Evolutionary conservation across 2,329 filamentous ascomycete genomes (phyloP).

Genomic region (Alternaria burnsii): DNA sequence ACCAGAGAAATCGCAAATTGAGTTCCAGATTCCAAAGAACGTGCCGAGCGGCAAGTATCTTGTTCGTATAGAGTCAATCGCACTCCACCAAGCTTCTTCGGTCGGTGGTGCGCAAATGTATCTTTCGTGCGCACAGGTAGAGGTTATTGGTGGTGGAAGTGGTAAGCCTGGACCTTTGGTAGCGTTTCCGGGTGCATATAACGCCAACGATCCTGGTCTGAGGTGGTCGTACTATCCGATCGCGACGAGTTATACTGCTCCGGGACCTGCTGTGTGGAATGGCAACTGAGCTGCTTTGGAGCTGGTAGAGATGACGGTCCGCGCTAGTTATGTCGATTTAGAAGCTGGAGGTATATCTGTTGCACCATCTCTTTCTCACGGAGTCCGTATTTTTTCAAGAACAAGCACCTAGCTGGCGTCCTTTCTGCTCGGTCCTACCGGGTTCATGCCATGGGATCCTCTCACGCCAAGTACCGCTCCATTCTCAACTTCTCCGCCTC

Average conservation of each 20-base stretch:
- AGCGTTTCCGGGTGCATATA: slow-evolving; percentile 55
- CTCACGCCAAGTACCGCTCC: slow-evolving; percentile 18
- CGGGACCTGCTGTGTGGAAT: slow-evolving; percentile 38
- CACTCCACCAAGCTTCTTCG: slow-evolving; percentile 50
- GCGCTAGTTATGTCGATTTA: not conserved
- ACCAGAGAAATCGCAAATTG: slow-evolving; percentile 38
- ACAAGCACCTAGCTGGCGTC: not conserved
- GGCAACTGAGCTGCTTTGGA: slow-evolving; percentile 12
- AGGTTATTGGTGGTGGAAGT: slow-evolving; percentile 50
- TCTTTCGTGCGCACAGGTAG: slow-evolving; percentile 56
- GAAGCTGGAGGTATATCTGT: not conserved
- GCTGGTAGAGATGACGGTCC: not conserved
- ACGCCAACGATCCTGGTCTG: slow-evolving; percentile 39
- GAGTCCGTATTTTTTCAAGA: not conserved
- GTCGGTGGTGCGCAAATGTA: slow-evolving; percentile 55
- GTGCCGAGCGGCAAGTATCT: slow-evolving; percentile 56
- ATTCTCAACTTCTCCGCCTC: slow-evolving; percentile 7
- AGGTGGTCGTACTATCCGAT: slow-evolving; percentile 44
- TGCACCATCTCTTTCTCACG: not conserved
- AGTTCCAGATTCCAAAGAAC: slow-evolving; percentile 48
- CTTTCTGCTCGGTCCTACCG: not conserved
- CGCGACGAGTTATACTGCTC: slow-evolving; percentile 38
- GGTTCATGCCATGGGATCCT: not conserved
- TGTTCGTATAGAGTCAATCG: slow-evolving; percentile 57
- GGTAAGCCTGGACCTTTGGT: slow-evolving; percentile 50